Evolutionary conservation across 352 stramenopile genomes (phyloP), one percentile per base, ranked within the genome.

Genomic region (Phytopythium oedochilum): DNA sequence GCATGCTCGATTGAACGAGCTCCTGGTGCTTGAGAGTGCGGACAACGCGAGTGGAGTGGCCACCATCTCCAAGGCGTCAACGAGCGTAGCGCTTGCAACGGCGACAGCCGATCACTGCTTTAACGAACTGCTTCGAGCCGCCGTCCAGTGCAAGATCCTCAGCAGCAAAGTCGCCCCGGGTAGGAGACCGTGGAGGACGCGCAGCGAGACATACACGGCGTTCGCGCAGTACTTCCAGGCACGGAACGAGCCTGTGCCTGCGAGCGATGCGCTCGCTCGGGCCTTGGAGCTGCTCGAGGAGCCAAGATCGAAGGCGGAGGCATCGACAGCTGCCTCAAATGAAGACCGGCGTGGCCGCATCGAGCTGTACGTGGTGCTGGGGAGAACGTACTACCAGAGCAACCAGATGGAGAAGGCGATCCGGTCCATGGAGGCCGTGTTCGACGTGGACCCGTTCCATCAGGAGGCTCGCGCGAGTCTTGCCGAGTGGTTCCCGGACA

Each of bases 401-500:
- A 92, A 92, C 55, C 78, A 89, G 44, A 89, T 92, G 82, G 77
- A 89, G 54, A 72, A 71, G 9, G 82, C 82, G 1, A 86, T 92
- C 45, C 75, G 77, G 17, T 68, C 78, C 44, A 86, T 89, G 71
- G 78, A 89, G 66, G 72, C 66, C 22, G 71, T 83, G 26, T 77
- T 89, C 59, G 63, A 80, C 34, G 66, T 88, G 38, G 71, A 82
- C 42, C 68, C 62, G 29, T 85, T 76, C 36, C 57, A 87, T 26
- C 45, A 68, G n/a, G 79, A 88, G 45, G 74, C 80, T 3, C 75
- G 82, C 10, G 58, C 61, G 9, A 84, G 64, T 51, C 58, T 92
- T 5, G 38, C 60, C 0, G 63, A 72, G 17, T 92, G 82, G 82
- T 89, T 89, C 50, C 82, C 82, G 5, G 61, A 60, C 9, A 88